These are phyloP conservation scores for Babesia microti DNA, from an alignment of 169 alveolate genomes.

Conservation along the genomic window DNA sequence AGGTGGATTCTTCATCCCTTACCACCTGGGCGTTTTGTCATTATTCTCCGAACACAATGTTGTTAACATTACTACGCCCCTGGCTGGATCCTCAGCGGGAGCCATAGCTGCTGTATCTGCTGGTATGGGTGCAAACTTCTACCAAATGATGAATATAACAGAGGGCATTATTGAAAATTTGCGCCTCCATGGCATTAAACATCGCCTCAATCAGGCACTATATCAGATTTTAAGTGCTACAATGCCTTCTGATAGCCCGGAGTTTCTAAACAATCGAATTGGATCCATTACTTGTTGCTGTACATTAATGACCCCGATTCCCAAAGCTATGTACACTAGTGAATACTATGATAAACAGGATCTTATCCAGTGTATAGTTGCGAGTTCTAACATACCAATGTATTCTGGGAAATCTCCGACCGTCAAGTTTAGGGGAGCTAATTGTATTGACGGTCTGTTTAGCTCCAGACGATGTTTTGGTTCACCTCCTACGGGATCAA, in stretches of 20 bases:
- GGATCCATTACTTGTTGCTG: conserved; percentile 32
- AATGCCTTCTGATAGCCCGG: conserved; percentile 27
- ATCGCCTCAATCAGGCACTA: conserved; percentile 34
- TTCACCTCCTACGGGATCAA: conserved; percentile 17
- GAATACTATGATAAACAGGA: conserved; percentile 18
- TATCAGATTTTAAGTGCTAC: conserved; percentile 8
- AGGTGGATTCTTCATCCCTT: conserved; percentile 54
- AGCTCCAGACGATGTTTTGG: conserved; percentile 31
- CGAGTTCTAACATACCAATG: conserved; percentile 36
- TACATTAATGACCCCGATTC: conserved; percentile 33
- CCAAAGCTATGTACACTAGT: conserved; percentile 7
- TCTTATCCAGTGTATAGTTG: conserved; percentile 16
- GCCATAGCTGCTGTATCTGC: conserved; percentile 39
- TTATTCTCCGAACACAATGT: conserved; percentile 46
- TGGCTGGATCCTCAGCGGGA: conserved; percentile 62
- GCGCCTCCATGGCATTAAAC: conserved; percentile 18
- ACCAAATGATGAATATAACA: conserved; percentile 19
- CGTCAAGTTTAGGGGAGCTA: conserved; percentile 26
- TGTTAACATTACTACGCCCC: conserved; percentile 40
- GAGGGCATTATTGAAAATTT: conserved; percentile 41
- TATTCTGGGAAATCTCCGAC: conserved; percentile 20
- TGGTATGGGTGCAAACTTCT: conserved; percentile 16
- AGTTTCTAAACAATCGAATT: conserved; percentile 32
- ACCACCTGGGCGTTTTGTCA: conserved; percentile 50
- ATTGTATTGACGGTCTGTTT: conserved; percentile 33